Evolutionary conservation across 306 rosid genomes (phyloP).

Genomic region (Prunus campanulata): DNA sequence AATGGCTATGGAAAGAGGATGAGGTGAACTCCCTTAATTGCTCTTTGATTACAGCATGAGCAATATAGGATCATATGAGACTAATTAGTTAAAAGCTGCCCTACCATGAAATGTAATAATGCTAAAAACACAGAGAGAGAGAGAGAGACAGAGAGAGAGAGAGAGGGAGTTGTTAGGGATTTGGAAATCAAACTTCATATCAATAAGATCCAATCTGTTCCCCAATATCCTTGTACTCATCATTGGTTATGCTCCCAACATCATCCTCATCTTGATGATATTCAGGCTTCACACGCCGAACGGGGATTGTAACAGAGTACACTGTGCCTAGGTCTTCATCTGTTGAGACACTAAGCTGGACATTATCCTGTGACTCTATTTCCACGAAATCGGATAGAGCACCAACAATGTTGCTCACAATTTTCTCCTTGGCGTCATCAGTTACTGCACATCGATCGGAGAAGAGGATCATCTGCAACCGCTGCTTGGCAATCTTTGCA

Average conservation of each 20-base stretch:
- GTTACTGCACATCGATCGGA: slow-evolving; percentile 88
- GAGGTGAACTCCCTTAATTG: too few relatives aligned
- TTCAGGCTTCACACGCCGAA: slow-evolving; percentile 79
- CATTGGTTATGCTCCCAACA: slow-evolving; percentile 56
- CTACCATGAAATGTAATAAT: too few relatives aligned
- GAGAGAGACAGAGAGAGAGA: too few relatives aligned
- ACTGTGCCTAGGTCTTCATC: slow-evolving; percentile 87
- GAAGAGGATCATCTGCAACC: slow-evolving; percentile 85
- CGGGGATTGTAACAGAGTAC: slow-evolving; percentile 90
- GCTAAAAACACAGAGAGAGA: too few relatives aligned
- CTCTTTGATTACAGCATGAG: too few relatives aligned
- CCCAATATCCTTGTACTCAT: slow-evolving; percentile 74
- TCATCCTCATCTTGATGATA: slow-evolving; percentile 78
- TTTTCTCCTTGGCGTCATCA: slow-evolving; percentile 80
- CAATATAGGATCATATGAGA: too few relatives aligned
- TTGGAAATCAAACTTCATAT: slow-evolving; percentile 46
- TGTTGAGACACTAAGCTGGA: slow-evolving; percentile 72
- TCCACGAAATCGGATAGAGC: slow-evolving; percentile 87
- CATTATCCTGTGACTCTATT: slow-evolving; percentile 91
- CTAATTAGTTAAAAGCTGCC: too few relatives aligned
- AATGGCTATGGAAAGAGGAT: too few relatives aligned
- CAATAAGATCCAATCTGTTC: slow-evolving; percentile 58
- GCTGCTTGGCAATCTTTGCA: slow-evolving; percentile 90
- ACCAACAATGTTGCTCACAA: slow-evolving; percentile 69
- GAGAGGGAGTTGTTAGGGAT: slow-evolving; percentile 9